Evolutionary conservation across 2,329 filamentous ascomycete genomes (phyloP), one percentile per base, ranked within the genome.

Genomic region (Pseudocercospora cruenta): DNA sequence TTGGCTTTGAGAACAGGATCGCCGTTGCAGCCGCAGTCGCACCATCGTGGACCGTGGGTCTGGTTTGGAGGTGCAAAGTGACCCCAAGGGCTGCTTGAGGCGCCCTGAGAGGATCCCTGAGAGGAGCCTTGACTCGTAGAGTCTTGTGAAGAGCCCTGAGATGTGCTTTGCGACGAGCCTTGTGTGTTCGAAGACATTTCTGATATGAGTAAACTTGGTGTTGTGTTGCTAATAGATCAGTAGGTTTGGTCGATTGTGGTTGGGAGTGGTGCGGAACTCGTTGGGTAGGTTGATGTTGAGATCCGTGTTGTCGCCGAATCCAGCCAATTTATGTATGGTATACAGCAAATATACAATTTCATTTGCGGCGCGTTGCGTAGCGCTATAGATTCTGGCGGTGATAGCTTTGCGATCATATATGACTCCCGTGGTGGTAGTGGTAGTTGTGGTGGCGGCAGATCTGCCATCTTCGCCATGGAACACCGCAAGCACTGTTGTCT

Each of bases 11-110:
- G 51, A 2, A 58, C 61, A 9, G 61, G 61, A 51, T 63, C 39
- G 5, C 61, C 61, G 8, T 24, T 24, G 24, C 61, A 63, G 16
- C 61, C 61, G 28, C 61, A 63, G 43, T 58, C 53, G 36, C 61
- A 63, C 61, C 51, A 63, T 1, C 33, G 61, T 9, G 45, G 45
- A 4, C 43, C 47, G 6, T 61, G 22, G 3, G 45, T 21, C 19
- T 49, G 45, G 19, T 49, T 49, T 7, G 36, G 36, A 4, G 36
- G 36, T 9, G 7, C 6, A 14, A 39, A 39, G 14, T 39, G 36
- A 4, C 36, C 36, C 36, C 36, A 39, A 6, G 12, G 14, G 14
- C 36, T 39, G 12, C 9, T 33, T 1, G 31, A 33, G 10, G 31
- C 9, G 31, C 31, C 31, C 10, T 33, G 31, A 7, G 36, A 39